A percentile compares a stretch with the other conserved stretches of the same genome.
Conservation (phyloP, 2,329 filamentous ascomycete genomes). For the Cladobotryum mycophilum region DNA sequence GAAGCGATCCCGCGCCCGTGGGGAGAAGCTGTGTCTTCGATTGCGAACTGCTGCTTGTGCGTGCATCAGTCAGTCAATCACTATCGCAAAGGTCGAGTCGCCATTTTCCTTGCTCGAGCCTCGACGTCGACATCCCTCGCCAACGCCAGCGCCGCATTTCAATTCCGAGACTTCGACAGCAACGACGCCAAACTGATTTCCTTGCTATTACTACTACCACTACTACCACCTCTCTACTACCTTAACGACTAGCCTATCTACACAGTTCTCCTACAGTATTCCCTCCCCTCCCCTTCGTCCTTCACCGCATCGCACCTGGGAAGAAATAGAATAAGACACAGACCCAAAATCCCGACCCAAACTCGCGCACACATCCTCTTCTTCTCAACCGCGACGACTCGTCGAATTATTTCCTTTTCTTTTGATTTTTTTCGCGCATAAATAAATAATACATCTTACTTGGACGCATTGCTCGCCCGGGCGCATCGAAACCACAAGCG, state of each 20-base stretch:
- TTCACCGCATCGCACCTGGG: constrained; percentile 9
- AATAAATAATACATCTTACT: constrained; percentile 1
- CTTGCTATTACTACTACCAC: too few relatives aligned
- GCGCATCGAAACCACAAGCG: constrained; percentile 8
- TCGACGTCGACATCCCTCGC: too few relatives aligned
- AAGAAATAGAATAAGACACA: background rate
- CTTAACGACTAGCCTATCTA: too few relatives aligned
- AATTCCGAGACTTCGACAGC: too few relatives aligned
- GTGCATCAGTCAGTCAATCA: background rate
- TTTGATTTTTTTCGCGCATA: background rate
- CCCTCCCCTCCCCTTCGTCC: constrained; percentile 1
- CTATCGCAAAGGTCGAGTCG: constrained; percentile 1
- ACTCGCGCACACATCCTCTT: constrained; percentile 6
- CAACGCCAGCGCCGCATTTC: too few relatives aligned
- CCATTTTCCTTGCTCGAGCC: background rate
- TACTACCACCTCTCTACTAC: too few relatives aligned
- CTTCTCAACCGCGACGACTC: constrained; percentile 6
- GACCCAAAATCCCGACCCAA: background rate
- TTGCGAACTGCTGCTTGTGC: constrained; percentile 7
- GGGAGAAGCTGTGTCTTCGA: constrained; percentile 10
- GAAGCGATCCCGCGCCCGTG: constrained; percentile 11
- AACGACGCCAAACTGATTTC: too few relatives aligned
- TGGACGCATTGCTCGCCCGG: constrained; percentile 2
- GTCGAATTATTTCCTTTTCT: background rate
- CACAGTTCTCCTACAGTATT: too few relatives aligned